Evolutionary conservation across 495 filamentous ascomycete species (phyloP), one percentile per base, ranked within the genome.

Genomic region (Aspergillus bertholletiae): DNA sequence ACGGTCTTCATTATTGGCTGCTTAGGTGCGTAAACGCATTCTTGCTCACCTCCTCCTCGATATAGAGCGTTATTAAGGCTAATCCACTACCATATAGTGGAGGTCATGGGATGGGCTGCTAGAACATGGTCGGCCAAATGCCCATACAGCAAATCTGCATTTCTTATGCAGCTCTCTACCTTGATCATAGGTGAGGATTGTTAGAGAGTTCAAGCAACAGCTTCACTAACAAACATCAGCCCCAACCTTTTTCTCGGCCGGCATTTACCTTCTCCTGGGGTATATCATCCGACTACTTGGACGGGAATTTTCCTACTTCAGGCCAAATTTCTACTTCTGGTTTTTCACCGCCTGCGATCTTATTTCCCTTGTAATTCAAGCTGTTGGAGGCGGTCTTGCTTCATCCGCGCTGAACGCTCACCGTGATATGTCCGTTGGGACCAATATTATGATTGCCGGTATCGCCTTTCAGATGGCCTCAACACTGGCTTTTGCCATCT

Each of bases 51-150:
- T n/a, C n/a, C n/a, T n/a, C n/a, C n/a, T n/a, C n/a, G n/a, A n/a
- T n/a, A n/a, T n/a, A n/a, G n/a, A n/a, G n/a, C n/a, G n/a, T n/a
- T n/a, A n/a, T n/a, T n/a, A n/a, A n/a, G n/a, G n/a, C n/a, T n/a
- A n/a, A n/a, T n/a, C n/a, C n/a, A n/a, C n/a, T n/a, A n/a, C n/a
- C n/a, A n/a, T n/a, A n/a, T n/a, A 70, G 2, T 65, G 69, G 82
- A 85, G 62, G 46, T 75, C 7, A 65, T 84, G 41, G 82, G 82
- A 30, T 85, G 82, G 82, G 75, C 72, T n/a, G 81, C 67, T n/a
- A 70, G 81, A 41, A 74, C 76, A 5, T 80, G 75, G 72, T 77
- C 79, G 23, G 51, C 73, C n/a, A 54, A 75, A 49, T 83, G 81
- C 56, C 76, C 79, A 5, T 82, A 84, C 57, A 74, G 75, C 49